A percentile compares a stretch with the other conserved stretches of the same genome.
phyloP scores from a whole-genome alignment of 2,329 filamentous ascomycete genomes.

The Cladosporium sp. region DNA sequence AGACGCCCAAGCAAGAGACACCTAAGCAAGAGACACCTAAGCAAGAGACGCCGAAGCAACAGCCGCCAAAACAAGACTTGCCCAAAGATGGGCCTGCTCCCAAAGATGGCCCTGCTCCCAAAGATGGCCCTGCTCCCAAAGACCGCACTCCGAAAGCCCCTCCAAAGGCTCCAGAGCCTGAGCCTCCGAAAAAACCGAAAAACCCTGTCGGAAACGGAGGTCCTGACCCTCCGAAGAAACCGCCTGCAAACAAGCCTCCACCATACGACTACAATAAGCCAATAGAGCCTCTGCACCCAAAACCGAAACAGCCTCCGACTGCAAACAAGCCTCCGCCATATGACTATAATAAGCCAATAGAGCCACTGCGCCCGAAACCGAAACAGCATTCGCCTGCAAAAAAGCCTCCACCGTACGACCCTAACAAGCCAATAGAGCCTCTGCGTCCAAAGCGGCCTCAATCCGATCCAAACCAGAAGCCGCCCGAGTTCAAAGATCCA shows the following conservation, averaged over 20 bases:
- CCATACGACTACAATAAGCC: not conserved
- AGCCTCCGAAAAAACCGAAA: not conserved
- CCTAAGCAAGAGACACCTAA: not conserved
- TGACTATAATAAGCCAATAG: not conserved
- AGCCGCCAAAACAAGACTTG: not conserved
- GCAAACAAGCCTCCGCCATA: not conserved
- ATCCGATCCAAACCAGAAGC: not conserved
- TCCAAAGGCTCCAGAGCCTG: not conserved
- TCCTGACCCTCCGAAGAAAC: not conserved
- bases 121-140: not conserved
- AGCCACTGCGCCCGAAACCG: not conserved
- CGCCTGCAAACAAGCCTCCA: not conserved
- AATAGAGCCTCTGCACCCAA: not conserved
- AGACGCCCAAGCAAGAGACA: not conserved
- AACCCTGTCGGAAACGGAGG: too few species aligned
- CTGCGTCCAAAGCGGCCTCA: not conserved
- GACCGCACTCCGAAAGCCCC: not conserved
- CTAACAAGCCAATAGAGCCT: not conserved
- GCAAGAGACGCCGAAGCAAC: not conserved
- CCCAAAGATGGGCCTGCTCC: too few species aligned
- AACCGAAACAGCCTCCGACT: not conserved
- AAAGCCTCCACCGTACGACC: not conserved
- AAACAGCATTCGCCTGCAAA: too few species aligned
- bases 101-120: too few species aligned
- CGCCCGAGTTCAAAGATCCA: not conserved